phyloP scores from a whole-genome alignment of 2,329 filamentous ascomycete genomes.

The Paraconiothyrium brasiliense region DNA sequence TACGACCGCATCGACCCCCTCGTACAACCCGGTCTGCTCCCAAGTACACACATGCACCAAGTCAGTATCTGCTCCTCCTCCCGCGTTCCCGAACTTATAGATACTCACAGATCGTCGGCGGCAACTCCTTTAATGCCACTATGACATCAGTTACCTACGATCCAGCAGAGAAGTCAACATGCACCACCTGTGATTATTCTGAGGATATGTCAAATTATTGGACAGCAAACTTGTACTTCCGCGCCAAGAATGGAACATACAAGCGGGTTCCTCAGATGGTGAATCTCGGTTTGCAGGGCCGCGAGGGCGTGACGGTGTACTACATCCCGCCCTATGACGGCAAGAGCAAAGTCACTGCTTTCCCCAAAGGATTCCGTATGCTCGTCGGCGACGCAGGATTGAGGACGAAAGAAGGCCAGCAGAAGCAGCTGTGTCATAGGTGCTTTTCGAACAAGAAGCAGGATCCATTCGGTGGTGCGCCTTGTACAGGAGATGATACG shows the following conservation, averaged over 20 bases:
- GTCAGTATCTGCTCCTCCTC: slow-evolving; percentile 13
- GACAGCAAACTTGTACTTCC: slow-evolving; percentile 45
- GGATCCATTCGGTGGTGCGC: slow-evolving; percentile 47
- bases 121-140: slow-evolving; percentile 41
- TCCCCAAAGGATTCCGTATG: slow-evolving; percentile 41
- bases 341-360: slow-evolving; percentile 47
- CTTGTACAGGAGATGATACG: slow-evolving; percentile 47
- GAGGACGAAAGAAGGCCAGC: slow-evolving; percentile 27
- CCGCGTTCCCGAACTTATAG: slow-evolving; percentile 17
- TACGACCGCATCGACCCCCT: slow-evolving; percentile 35
- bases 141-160: slow-evolving; percentile 42
- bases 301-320: slow-evolving; percentile 42
- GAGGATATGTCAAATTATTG: slow-evolving; percentile 46
- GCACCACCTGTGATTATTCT: slow-evolving; percentile 43
- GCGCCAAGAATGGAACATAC: slow-evolving; percentile 61
- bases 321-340: slow-evolving; percentile 44
- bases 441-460: slow-evolving; percentile 57
- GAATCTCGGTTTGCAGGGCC: slow-evolving; percentile 33
- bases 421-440: slow-evolving; percentile 55
- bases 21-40: slow-evolving; percentile 30
- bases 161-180: slow-evolving; percentile 35
- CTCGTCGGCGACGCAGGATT: slow-evolving; percentile 35
- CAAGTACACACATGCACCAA: slow-evolving; percentile 34
- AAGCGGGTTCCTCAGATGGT: slow-evolving; percentile 43
- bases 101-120: slow-evolving; percentile 34